Base-by-base conservation (phyloP, 805 yeast genomes). In the Tetrapisispora pingtungensis region DNA sequence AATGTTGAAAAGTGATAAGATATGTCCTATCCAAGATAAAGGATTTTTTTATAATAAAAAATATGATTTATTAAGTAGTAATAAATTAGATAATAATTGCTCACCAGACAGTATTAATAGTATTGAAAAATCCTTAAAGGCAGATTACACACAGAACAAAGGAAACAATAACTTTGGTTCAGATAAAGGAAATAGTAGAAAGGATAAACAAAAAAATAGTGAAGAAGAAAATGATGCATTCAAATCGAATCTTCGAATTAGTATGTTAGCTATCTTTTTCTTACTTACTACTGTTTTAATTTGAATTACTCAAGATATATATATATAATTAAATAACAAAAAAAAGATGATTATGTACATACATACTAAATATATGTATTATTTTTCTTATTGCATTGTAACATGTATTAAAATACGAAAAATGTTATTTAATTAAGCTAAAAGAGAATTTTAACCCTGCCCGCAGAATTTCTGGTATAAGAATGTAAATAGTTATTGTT, bases 1-100 rank as follows among this genome's bases (percentile, higher is more conserved):
- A 4, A 66, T 65, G 33, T 72, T 80, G 48, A 69, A 67, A 3
- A 49, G 50, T 7, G 41, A 39, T 6, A 49, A 49, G 3, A 42
- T 41, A 4, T 67, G 72, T 46, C 65, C 65, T 8, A 30, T 55
- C 15, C 33, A 40, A 13, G 53, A 52, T 32, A 45, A 44, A 12
- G 49, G 56, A 38, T 43, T 58, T n/a, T 49, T 43, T 36, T 61
- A 49, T 33, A 59, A 61, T 42, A 39, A 28, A 2, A 43, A 39
- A 26, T 26, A 24, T 17, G 39, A 36, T 22, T n/a, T 15, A n/a
- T 17, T 37, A 4, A 37, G n/a, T 10, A 17, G 18, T 28, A n/a
- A 18, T 14, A 18, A 28, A 8, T 15, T 10, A 7, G 26, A 18
- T 10, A 37, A 19, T 17, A 17, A 15, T 13, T 37, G 40, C 27